Evolutionary conservation across 306 rosid genomes (phyloP), one percentile per base, ranked within the genome.

Genomic region (Acacia acuminata): DNA sequence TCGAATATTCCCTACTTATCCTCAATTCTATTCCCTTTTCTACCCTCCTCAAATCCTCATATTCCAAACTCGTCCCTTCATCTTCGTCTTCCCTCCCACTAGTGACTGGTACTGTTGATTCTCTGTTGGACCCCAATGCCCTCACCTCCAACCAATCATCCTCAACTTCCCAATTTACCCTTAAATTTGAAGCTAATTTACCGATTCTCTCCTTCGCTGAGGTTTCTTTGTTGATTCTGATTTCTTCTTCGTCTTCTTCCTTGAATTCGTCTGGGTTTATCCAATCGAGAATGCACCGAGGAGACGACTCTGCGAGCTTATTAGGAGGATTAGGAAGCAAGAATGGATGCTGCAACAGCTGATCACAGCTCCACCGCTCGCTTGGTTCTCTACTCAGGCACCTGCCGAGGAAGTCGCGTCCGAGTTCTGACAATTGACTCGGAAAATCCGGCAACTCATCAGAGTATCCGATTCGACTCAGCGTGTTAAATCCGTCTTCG

Each of bases 221-320:
- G 25, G 42, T 43, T 71, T 76, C 70, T 1, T 24, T 43, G 2
- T 76, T 50, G 13, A 55, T 7, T 24, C 10, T 14, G 6, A 16
- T 30, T 16, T 58, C 83, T 8, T 79, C 72, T 12, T 85, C 89
- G 0, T 75, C 76, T 66, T 68, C 73, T 45, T 76, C 88, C 10
- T 81, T 67, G 78, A 90, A 87, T 24, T 69, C 73, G 48, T 85
- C 87, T 19, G 81, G 82, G 89, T 81, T 84, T 42, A 73, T 84
- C 95, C 95, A 87, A 76, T 93, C 97, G 36, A 95, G 84, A 16
- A 95, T 97, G 81, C 94, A 90, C 10, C 99, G 93, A 13, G 99
- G 98, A 8, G 99, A 95, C 2, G 87, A 85, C 42, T 91, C 92
- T 8, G 38, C 22, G 8, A 53, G 55, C 30, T 72, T 36, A 44